phyloP scores from a whole-genome alignment of 805 yeast species.

The Maudiozyma serrabonitensis region DNA sequence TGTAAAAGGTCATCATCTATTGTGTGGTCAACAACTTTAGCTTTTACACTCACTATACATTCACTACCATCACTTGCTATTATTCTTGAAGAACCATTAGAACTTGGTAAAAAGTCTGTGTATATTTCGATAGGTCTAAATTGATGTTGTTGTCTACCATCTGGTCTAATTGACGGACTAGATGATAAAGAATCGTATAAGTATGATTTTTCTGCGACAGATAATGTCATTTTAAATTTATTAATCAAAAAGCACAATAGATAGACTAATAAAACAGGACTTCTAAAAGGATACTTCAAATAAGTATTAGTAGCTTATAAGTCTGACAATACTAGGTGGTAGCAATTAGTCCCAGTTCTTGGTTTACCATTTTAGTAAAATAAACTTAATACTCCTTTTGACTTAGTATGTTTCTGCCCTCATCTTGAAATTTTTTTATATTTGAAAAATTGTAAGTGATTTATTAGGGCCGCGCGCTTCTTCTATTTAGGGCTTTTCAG shows the following conservation, averaged over 20 bases:
- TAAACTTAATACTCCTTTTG: background rate
- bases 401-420: background rate
- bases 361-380: no score
- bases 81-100: constrained; percentile 88
- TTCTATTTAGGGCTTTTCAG: background rate
- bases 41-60: constrained; percentile 83
- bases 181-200: constrained; percentile 60
- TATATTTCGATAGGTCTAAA: constrained; percentile 81
- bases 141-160: constrained; percentile 65
- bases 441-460: background rate
- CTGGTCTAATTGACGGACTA: constrained; percentile 67
- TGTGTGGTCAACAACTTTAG: constrained; percentile 56
- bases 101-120: constrained; percentile 69
- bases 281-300: background rate
- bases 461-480: no score
- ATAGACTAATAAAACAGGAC: background rate
- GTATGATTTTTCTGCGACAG: constrained; percentile 69
- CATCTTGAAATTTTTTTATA: background rate
- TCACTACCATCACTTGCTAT: constrained; percentile 85
- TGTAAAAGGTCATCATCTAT: constrained; percentile 45
- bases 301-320: no score
- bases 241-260: background rate
- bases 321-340: no score
- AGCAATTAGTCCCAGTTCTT: no score
- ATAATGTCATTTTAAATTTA: constrained; percentile 47